Conservation (phyloP, 2,329 filamentous ascomycete genomes). For the Cladosporium austrohemisphaericum region DNA sequence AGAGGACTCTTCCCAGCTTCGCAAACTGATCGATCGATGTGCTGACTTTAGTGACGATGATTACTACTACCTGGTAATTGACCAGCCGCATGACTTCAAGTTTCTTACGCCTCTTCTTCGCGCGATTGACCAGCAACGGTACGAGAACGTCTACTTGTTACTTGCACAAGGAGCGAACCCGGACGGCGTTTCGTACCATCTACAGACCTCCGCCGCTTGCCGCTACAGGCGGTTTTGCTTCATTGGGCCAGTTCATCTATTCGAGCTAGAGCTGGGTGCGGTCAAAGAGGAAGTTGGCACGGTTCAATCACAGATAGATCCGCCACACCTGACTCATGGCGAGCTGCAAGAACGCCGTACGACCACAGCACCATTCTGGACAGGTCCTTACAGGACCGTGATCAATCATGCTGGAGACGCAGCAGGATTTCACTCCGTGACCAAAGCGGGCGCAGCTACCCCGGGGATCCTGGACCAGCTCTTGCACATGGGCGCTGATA, state of each 20-base stretch:
- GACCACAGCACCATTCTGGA: slow-evolving; percentile 4
- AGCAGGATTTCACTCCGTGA: slow-evolving; percentile 2
- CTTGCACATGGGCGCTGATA: not conserved
- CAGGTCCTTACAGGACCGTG: not conserved
- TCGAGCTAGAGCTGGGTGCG: not conserved
- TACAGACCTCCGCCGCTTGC: not conserved
- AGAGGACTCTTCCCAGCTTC: not conserved
- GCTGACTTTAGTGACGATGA: not conserved
- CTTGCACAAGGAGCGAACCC: slow-evolving; percentile 4
- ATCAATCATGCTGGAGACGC: not conserved
- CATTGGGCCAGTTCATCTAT: too few species aligned
- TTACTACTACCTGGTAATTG: not conserved
- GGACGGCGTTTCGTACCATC: not conserved
- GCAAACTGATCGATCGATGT: not conserved
- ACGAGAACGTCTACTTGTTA: not conserved
- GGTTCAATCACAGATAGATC: not conserved
- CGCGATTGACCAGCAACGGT: not conserved
- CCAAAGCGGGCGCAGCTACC: slow-evolving; percentile 2
- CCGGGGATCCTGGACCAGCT: slow-evolving; percentile 4
- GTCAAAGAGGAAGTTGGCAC: not conserved
- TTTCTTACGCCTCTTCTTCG: slow-evolving; percentile 4
- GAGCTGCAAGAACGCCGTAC: not conserved
- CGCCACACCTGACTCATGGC: not conserved
- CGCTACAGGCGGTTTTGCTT: not conserved
- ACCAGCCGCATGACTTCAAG: too few species aligned